Conservation (phyloP, 2,329 filamentous ascomycete species). For the Diaporthe citri region DNA sequence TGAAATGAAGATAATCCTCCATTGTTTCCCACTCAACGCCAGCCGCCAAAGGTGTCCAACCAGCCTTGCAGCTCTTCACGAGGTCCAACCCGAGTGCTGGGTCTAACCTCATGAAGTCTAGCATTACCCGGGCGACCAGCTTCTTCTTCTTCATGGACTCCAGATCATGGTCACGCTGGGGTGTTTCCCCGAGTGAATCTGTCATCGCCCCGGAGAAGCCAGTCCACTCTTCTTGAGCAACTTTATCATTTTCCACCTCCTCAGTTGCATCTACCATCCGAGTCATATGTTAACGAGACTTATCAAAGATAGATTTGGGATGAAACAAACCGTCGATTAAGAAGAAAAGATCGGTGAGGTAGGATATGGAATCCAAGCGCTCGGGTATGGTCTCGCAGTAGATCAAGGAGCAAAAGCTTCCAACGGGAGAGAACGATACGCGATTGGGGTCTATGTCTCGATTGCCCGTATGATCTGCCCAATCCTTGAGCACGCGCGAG, state of each 20-base stretch:
- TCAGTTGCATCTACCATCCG: conserved; percentile 11
- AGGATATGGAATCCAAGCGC: not conserved
- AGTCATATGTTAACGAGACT: not conserved
- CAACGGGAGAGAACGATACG: not conserved
- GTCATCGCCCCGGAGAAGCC: not conserved
- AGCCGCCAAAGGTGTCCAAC: not conserved
- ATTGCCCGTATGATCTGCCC: not conserved
- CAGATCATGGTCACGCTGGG: not conserved
- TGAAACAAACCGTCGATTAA: not conserved
- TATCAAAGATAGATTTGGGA: accelerated
- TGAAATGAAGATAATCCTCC: conserved; percentile 16
- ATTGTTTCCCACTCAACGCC: not conserved
- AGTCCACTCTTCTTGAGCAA: conserved; percentile 13
- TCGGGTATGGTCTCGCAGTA: conserved; percentile 12
- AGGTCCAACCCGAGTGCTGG: not conserved
- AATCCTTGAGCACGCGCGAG: not conserved
- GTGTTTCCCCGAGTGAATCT: not conserved
- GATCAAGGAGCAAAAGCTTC: conserved; percentile 21
- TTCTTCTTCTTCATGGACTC: conserved; percentile 10
- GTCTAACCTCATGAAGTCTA: conserved; percentile 11
- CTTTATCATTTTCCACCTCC: conserved; percentile 9
- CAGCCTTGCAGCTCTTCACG: not conserved
- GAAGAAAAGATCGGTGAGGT: not conserved
- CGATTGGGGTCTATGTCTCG: not conserved
- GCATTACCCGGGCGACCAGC: not conserved